Conservation (phyloP, 1,284 basidiomycete species). For the Cryptococcus sp. region DNA sequence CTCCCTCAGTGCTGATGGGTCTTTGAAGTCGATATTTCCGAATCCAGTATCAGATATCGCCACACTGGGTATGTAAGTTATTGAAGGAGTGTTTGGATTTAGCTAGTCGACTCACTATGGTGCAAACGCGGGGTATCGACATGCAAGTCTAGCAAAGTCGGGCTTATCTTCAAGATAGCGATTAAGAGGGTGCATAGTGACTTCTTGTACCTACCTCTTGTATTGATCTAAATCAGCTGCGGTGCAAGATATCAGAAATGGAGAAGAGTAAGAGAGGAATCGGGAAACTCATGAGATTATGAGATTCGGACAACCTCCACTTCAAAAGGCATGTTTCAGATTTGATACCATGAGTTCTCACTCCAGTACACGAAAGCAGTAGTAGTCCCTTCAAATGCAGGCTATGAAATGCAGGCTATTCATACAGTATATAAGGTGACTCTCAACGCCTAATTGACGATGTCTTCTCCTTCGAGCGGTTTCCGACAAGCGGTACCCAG, state of each 20-base stretch:
- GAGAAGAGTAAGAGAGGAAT: neutral
- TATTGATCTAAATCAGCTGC: neutral
- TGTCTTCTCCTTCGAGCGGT: neutral
- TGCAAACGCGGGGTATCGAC: slow-evolving; percentile 57
- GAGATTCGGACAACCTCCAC: neutral
- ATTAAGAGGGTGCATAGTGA: slow-evolving; percentile 44
- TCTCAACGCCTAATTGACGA: neutral
- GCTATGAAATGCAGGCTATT: neutral
- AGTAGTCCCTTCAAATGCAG: too few species aligned
- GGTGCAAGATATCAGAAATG: neutral
- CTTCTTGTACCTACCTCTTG: neutral
- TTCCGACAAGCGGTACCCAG: too few species aligned
- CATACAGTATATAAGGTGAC: neutral
- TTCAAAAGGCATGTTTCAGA: neutral
- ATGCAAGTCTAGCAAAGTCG: slow-evolving; percentile 62
- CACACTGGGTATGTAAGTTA: slow-evolving; percentile 12
- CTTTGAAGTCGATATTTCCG: slow-evolving; percentile 63
- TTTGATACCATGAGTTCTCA: neutral
- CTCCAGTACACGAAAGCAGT: too few species aligned
- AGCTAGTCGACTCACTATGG: slow-evolving; percentile 54
- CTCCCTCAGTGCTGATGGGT: slow-evolving; percentile 62
- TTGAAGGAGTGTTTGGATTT: neutral
- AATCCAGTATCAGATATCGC: slow-evolving; percentile 11
- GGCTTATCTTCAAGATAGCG: slow-evolving; percentile 51
- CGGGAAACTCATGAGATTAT: neutral